Evolutionary conservation across 495 filamentous ascomycete genomes (phyloP).

Genomic region (Talaromyces adpressus): DNA sequence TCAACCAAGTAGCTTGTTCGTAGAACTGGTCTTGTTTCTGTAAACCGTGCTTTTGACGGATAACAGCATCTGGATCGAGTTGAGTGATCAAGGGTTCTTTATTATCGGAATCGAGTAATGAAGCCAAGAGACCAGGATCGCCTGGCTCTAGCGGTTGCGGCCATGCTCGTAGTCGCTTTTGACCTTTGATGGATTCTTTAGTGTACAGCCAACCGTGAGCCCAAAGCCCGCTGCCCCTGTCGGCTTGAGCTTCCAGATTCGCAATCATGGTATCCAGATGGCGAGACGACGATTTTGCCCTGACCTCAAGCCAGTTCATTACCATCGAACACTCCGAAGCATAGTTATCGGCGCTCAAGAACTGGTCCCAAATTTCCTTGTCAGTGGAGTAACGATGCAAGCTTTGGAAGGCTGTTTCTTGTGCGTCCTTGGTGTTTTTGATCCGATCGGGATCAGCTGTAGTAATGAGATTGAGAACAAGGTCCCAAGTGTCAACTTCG

Average conservation of each 20-base stretch:
- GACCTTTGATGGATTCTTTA: conserved; percentile 77
- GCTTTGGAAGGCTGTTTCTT: conserved; percentile 32
- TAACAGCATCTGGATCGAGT: conserved; percentile 84
- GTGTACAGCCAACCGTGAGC: conserved; percentile 89
- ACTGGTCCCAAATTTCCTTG: conserved; percentile 56
- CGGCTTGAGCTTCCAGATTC: conserved; percentile 53
- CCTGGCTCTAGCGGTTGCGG: conserved; percentile 57
- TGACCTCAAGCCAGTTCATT: conserved; percentile 75
- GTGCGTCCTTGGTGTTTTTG: conserved; percentile 27
- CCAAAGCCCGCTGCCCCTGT: conserved; percentile 60
- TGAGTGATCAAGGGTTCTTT: conserved; percentile 72
- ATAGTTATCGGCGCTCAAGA: conserved; percentile 57
- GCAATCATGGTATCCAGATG: conserved; percentile 71
- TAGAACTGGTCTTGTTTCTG: conserved; percentile 77
- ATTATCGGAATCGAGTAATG: conserved; percentile 48
- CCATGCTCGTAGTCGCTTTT: conserved; percentile 68
- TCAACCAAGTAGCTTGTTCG: conserved; percentile 80
- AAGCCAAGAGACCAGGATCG: conserved; percentile 45
- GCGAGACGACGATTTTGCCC: conserved; percentile 52
- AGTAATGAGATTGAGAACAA: conserved; percentile 60
- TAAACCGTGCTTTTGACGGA: conserved; percentile 64
- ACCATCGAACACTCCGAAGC: conserved; percentile 69
- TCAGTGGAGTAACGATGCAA: conserved; percentile 55
- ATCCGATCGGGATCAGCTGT: conserved; percentile 34
- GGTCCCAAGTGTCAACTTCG: conserved; percentile 82